Conservation (phyloP, 306 rosid genomes). For the Sesbania bispinosa region DNA sequence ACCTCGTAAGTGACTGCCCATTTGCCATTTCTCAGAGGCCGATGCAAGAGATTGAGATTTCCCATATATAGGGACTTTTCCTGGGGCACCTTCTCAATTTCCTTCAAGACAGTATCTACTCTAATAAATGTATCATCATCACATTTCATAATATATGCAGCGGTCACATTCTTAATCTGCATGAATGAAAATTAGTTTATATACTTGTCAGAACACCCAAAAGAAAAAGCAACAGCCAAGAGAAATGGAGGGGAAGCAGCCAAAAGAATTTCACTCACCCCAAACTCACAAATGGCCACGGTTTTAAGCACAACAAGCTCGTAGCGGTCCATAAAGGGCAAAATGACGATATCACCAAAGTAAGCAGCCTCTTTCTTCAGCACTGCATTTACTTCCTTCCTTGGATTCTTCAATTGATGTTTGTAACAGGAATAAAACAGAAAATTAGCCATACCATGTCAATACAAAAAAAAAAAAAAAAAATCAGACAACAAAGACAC, state of each 20-base stretch:
- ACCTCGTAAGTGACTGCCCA: constrained; percentile 98
- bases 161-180: constrained; percentile 70
- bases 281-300: constrained; percentile 86
- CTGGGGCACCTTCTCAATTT: constrained; percentile 52
- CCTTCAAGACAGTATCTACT: constrained; percentile 70
- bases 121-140: constrained; percentile 87
- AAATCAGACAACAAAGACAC: background rate
- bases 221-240: background rate
- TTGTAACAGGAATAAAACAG: constrained; percentile 5
- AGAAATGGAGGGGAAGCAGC: background rate
- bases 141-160: constrained; percentile 81
- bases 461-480: background rate
- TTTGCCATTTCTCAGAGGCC: constrained; percentile 88
- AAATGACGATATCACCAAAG: constrained; percentile 82
- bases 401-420: constrained; percentile 62
- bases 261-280: constrained; percentile 47
- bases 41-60: constrained; percentile 92
- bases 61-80: constrained; percentile 85
- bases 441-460: constrained; percentile 22
- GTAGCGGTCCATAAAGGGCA: constrained; percentile 92
- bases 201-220: background rate
- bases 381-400: constrained; percentile 83
- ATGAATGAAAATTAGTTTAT: constrained; percentile 25
- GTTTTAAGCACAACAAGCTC: constrained; percentile 94
- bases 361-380: constrained; percentile 85